Evolutionary conservation across 2,329 filamentous ascomycete genomes (phyloP).

Genomic region (Tolypocladium inflatum): DNA sequence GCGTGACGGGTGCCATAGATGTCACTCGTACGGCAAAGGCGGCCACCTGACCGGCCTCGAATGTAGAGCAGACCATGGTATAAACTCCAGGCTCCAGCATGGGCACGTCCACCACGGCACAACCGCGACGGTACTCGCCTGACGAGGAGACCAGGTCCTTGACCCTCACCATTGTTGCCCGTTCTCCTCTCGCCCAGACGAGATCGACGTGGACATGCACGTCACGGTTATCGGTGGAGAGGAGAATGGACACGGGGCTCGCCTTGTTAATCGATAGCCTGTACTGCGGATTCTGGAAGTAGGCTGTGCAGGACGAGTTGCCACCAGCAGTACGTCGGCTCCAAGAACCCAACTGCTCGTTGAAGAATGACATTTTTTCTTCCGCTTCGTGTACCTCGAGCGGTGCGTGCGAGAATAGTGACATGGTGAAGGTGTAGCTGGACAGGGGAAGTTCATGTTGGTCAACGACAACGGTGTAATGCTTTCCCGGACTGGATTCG

Average conservation of each 20-base stretch:
- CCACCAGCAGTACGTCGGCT: slow-evolving; percentile 73
- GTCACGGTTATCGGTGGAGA: slow-evolving; percentile 58
- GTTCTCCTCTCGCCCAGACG: slow-evolving; percentile 65
- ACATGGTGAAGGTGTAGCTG: slow-evolving; percentile 77
- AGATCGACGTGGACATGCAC: slow-evolving; percentile 78
- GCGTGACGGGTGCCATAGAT: slow-evolving; percentile 43
- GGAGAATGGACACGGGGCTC: slow-evolving; percentile 60
- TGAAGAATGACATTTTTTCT: slow-evolving; percentile 47
- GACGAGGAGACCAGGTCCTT: slow-evolving; percentile 76
- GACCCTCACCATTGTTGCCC: slow-evolving; percentile 58
- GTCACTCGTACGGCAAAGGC: slow-evolving; percentile 69
- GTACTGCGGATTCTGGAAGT: slow-evolving; percentile 84
- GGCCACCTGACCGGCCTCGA: slow-evolving; percentile 69
- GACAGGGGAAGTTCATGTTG: slow-evolving; percentile 68
- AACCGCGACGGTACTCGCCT: slow-evolving; percentile 79
- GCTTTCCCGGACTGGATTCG: slow-evolving; percentile 23
- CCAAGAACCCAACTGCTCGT: slow-evolving; percentile 60
- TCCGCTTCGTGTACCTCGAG: slow-evolving; percentile 53
- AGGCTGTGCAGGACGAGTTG: slow-evolving; percentile 65
- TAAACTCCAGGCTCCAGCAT: slow-evolving; percentile 64
- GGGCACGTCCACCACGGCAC: slow-evolving; percentile 56
- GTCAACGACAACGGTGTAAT: slow-evolving; percentile 57
- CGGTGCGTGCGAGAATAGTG: slow-evolving; percentile 61
- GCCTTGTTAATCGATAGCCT: slow-evolving; percentile 46
- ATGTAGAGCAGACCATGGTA: slow-evolving; percentile 84